Conservation (phyloP, 2,329 filamentous ascomycete genomes). For the Rhinocladiella similis region DNA sequence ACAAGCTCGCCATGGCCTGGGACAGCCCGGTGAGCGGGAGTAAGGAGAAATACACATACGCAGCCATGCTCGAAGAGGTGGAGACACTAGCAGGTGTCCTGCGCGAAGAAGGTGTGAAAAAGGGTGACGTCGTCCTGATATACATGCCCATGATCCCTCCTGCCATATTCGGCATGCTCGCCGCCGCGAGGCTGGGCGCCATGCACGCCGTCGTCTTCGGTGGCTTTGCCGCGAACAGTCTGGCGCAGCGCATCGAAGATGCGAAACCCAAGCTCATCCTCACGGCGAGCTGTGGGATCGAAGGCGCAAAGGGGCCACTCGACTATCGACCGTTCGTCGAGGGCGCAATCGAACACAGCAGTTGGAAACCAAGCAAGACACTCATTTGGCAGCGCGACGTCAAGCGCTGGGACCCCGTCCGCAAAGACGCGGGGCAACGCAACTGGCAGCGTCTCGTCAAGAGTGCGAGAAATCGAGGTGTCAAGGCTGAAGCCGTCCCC, state of each 20-base stretch:
- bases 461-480: conserved; percentile 65
- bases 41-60: conserved; percentile 74
- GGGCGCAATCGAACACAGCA: conserved; percentile 67
- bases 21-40: conserved; percentile 79
- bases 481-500: conserved; percentile 73
- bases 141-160: conserved; percentile 98
- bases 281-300: conserved; percentile 89
- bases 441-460: conserved; percentile 78
- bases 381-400: conserved; percentile 84
- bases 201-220: conserved; percentile 93
- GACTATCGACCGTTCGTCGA: conserved; percentile 76
- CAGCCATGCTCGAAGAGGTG: conserved; percentile 73
- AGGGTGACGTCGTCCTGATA: conserved; percentile 83
- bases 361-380: conserved; percentile 69
- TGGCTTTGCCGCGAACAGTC: conserved; percentile 76
- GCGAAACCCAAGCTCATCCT: conserved; percentile 74
- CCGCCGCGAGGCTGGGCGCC: conserved; percentile 76
- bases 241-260: conserved; percentile 86
- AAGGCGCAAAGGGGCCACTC: conserved; percentile 76
- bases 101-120: conserved; percentile 75
- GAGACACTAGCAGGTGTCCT: conserved; percentile 79
- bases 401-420: conserved; percentile 70
- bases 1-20: conserved; percentile 75
- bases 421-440: conserved; percentile 66
- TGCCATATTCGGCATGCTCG: conserved; percentile 81